These are phyloP conservation scores for Schizophyllum commune DNA, from an alignment of 1,284 basidiomycete species.

Conservation along the genomic window DNA sequence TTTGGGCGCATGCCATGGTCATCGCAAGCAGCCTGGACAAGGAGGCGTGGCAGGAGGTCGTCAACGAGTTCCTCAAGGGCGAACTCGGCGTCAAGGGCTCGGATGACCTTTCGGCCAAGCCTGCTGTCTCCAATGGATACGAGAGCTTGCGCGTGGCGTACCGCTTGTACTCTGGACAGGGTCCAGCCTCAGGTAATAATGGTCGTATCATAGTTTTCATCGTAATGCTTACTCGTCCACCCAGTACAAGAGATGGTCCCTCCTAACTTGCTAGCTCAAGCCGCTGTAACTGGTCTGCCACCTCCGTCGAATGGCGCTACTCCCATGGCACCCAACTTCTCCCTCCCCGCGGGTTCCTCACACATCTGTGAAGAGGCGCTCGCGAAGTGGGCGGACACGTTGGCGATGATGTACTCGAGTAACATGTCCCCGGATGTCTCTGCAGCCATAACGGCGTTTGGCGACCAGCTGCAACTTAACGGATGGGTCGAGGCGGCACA, in stretches of 20 bases:
- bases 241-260: constrained; percentile 77
- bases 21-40: constrained; percentile 92
- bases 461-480: constrained; percentile 71
- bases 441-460: constrained; percentile 79
- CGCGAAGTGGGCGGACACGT: constrained; percentile 80
- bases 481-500: constrained; percentile 85
- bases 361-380: constrained; percentile 53
- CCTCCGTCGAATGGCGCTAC: constrained; percentile 21
- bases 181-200: constrained; percentile 68
- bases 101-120: constrained; percentile 11
- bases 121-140: constrained; percentile 35
- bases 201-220: too few relatives aligned
- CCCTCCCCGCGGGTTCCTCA: constrained; percentile 30
- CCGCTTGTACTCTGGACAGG: constrained; percentile 81
- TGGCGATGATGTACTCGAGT: constrained; percentile 78
- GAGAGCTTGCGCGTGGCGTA: constrained; percentile 81
- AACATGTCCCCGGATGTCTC: constrained; percentile 58
- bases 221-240: constrained; percentile 3
- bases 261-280: constrained; percentile 41
- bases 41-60: constrained; percentile 89
- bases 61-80: constrained; percentile 76
- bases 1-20: constrained; percentile 96
- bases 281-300: constrained; percentile 13
- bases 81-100: constrained; percentile 56
- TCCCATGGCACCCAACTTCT: constrained; percentile 61